phyloP scores from a whole-genome alignment of 208 protist genomes.

The Leishmania arabica region DNA sequence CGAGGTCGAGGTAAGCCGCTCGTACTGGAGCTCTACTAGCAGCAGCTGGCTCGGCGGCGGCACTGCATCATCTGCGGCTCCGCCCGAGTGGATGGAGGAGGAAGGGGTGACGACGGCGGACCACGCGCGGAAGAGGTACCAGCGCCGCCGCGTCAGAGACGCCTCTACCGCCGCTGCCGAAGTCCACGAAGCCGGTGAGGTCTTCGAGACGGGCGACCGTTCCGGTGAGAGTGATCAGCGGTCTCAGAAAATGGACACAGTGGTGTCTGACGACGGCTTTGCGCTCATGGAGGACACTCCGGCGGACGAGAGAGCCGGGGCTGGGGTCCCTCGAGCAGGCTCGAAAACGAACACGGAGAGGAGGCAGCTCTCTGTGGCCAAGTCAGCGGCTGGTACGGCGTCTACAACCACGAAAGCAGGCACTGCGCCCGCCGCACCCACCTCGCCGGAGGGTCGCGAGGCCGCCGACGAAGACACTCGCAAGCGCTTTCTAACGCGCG shows the following conservation, averaged over 20 bases:
- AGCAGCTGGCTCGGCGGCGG: constrained; percentile 70
- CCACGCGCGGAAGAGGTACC: background rate
- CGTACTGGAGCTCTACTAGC: constrained; percentile 61
- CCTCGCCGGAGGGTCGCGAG: constrained; percentile 6
- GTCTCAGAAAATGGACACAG: constrained; percentile 12
- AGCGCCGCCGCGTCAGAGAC: background rate
- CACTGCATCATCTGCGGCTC: constrained; percentile 13
- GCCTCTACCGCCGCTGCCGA: background rate
- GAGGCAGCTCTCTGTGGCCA: background rate
- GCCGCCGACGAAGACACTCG: constrained; percentile 24
- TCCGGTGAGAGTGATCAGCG: constrained; percentile 3
- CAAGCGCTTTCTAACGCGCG: constrained; percentile 23
- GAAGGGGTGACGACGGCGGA: constrained; percentile 12
- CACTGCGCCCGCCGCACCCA: background rate
- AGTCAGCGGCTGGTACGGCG: background rate
- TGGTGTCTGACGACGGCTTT: constrained; percentile 41
- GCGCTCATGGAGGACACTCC: constrained; percentile 10
- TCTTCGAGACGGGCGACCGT: background rate
- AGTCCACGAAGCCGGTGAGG: background rate
- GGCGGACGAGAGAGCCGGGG: background rate
- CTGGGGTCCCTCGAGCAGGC: background rate
- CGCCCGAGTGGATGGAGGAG: constrained; percentile 30
- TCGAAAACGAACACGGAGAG: background rate
- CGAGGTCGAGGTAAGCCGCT: constrained; percentile 74
- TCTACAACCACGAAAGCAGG: background rate